phyloP scores from a whole-genome alignment of 805 yeast species.

The Yarrowia hollandica region DNA sequence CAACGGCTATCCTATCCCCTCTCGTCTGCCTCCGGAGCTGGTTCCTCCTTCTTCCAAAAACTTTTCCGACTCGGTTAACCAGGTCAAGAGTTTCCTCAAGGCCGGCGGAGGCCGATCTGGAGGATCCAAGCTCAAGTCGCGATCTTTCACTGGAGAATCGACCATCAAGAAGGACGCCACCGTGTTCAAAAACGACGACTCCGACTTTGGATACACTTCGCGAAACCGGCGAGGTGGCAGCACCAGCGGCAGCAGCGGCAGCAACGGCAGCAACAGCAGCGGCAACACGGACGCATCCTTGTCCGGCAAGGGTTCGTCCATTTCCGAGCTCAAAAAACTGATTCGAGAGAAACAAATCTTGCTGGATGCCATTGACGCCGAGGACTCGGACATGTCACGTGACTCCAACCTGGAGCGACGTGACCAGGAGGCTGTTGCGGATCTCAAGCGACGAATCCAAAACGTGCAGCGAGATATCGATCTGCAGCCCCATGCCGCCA shows the following conservation, averaged over 20 bases:
- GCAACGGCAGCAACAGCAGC: constrained; percentile 4
- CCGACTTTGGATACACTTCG: constrained; percentile 61
- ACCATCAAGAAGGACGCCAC: constrained; percentile 50
- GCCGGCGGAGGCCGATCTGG: constrained; percentile 38
- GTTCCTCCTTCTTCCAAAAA: constrained; percentile 82
- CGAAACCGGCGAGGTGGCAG: constrained; percentile 57
- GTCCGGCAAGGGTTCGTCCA: constrained; percentile 37
- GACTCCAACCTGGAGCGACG: constrained; percentile 44
- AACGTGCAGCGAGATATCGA: constrained; percentile 46
- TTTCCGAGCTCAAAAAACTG: constrained; percentile 60
- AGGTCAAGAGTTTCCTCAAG: constrained; percentile 65
- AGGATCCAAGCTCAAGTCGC: constrained; percentile 38
- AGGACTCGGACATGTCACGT: constrained; percentile 47
- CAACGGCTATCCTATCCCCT: constrained; percentile 85
- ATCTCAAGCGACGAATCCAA: constrained; percentile 60
- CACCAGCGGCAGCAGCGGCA: constrained; percentile 37
- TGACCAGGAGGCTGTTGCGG: constrained; percentile 59
- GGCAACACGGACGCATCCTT: constrained; percentile 4
- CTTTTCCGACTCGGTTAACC: constrained; percentile 66
- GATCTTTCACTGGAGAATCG: constrained; percentile 39
- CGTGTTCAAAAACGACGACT: constrained; percentile 70
- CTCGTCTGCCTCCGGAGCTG: constrained; percentile 79
- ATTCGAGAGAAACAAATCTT: constrained; percentile 71
- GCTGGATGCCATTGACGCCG: constrained; percentile 69
- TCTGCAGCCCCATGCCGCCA: constrained; percentile 31